phyloP scores from a whole-genome alignment of 192 early-diverging fungal species.

The Coemansia sp. region DNA sequence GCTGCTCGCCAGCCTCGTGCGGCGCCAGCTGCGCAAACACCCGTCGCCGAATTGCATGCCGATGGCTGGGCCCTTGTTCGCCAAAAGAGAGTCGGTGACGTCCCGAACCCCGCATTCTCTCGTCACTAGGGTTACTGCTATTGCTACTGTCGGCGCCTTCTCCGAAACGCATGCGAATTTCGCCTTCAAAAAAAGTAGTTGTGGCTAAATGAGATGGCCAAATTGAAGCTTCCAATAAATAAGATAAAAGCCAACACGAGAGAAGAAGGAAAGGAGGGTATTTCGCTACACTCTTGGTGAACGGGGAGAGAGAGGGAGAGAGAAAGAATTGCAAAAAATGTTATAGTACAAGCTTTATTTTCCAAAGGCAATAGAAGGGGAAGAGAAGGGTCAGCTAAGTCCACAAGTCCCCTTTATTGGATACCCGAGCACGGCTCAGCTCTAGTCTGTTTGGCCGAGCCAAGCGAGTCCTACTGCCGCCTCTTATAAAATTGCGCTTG shows the following conservation, averaged over 20 bases:
- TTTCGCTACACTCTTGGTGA: too few relatives aligned
- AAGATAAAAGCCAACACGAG: not conserved
- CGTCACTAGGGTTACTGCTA: not conserved
- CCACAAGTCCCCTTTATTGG: constrained; percentile 1
- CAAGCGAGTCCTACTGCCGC: too few relatives aligned
- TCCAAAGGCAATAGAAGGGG: too few relatives aligned
- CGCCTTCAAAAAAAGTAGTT: not conserved
- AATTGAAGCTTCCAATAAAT: not conserved
- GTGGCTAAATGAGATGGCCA: not conserved
- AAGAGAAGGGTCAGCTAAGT: too few relatives aligned
- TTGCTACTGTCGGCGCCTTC: constrained; percentile 9
- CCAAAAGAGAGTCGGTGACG: constrained; percentile 31
- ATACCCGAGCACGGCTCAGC: not conserved
- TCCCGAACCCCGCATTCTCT: constrained; percentile 3
- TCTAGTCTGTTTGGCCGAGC: too few relatives aligned
- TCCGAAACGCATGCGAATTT: constrained; percentile 16
- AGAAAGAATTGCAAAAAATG: too few relatives aligned
- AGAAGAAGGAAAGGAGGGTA: too few relatives aligned
- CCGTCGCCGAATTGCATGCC: constrained; percentile 21
- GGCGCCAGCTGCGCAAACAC: constrained; percentile 42
- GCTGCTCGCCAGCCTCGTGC: constrained; percentile 9
- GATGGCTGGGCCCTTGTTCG: not conserved
- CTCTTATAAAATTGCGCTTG: not conserved
- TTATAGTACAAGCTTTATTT: not conserved
- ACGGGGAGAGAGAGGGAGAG: too few relatives aligned